Conservation (phyloP, 2,329 filamentous ascomycete species). For the Cladosporium sp. region DNA sequence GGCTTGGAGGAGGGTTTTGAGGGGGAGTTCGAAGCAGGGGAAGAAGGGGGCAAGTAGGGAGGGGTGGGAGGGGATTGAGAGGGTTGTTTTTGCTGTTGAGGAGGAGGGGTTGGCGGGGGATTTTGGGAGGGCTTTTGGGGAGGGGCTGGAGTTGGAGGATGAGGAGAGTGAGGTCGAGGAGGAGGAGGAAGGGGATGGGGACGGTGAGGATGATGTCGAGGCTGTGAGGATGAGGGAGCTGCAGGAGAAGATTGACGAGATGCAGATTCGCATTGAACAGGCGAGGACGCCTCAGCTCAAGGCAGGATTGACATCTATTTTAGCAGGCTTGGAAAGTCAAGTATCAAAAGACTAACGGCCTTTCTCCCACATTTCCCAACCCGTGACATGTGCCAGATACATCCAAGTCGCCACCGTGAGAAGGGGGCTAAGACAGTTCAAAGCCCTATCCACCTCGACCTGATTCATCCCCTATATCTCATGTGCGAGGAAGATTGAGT, state of each 20-base stretch:
- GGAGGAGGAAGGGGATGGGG: background rate
- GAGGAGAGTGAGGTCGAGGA: background rate
- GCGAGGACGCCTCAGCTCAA: constrained; percentile 3
- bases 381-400: no score
- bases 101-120: constrained; percentile 46
- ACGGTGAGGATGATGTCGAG: background rate
- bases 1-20: constrained; percentile 44
- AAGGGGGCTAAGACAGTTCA: no score
- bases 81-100: constrained; percentile 55
- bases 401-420: no score
- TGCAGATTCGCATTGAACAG: background rate
- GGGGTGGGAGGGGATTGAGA: constrained; percentile 34
- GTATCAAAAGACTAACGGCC: background rate
- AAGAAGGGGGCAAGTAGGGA: constrained; percentile 35
- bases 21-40: constrained; percentile 23
- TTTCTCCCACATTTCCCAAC: no score
- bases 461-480: no score
- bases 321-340: constrained; percentile 1
- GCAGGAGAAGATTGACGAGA: constrained; percentile 5
- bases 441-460: no score
- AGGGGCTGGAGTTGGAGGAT: constrained; percentile 9
- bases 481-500: no score
- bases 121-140: constrained; percentile 40
- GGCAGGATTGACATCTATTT: constrained; percentile 3
- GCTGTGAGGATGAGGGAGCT: constrained; percentile 1